phyloP scores from a whole-genome alignment of 2,329 filamentous ascomycete genomes.

The Fusarium decemcellulare region DNA sequence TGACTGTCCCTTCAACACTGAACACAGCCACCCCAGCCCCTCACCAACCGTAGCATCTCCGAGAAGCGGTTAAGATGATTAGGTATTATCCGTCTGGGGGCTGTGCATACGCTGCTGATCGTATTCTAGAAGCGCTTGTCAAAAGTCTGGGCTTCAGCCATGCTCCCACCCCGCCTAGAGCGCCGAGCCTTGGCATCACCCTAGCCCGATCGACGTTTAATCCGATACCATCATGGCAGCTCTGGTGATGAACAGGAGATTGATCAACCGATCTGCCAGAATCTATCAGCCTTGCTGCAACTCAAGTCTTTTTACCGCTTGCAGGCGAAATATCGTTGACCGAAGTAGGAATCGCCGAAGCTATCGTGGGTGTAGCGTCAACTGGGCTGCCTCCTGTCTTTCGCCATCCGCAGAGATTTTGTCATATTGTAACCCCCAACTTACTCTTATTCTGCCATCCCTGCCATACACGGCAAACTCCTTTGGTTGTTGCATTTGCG shows the following conservation, averaged over 20 bases:
- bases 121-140: constrained; percentile 4
- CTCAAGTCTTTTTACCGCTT: not conserved
- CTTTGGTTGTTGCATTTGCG: too few relatives aligned
- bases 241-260: not conserved
- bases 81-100: not conserved
- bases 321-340: not conserved
- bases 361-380: not conserved
- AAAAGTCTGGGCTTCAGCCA: constrained; percentile 5
- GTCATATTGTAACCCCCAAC: too few relatives aligned
- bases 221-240: not conserved
- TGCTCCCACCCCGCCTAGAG: not conserved
- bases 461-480: too few relatives aligned
- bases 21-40: too few relatives aligned
- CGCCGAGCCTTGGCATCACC: constrained; percentile 2
- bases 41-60: too few relatives aligned
- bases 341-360: not conserved
- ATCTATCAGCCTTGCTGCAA: not conserved
- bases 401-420: not conserved
- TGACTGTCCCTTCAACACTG: not conserved
- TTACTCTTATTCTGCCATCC: too few relatives aligned
- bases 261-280: constrained; percentile 1
- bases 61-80: too few relatives aligned
- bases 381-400: not conserved
- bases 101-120: not conserved
- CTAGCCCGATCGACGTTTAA: not conserved